Percentiles rank a stretch among this genome's conserved stretches.
phyloP scores from a whole-genome alignment of 148 eudicot species.

The Persicaria tinctoria region DNA sequence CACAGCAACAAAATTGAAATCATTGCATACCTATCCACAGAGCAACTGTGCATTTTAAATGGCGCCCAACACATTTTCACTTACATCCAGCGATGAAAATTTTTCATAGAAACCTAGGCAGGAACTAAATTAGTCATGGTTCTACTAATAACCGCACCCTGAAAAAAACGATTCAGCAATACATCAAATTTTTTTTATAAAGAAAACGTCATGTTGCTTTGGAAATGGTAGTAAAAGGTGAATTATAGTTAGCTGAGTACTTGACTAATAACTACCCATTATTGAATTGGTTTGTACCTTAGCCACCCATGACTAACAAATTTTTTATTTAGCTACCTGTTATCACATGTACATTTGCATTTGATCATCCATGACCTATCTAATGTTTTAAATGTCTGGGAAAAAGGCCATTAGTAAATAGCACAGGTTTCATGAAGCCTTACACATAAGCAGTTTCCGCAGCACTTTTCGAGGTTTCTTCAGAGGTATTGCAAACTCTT shows the following conservation, averaged over 20 bases:
- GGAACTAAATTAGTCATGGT: background rate
- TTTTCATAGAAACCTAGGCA: background rate
- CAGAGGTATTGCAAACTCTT: background rate
- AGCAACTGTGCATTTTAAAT: background rate
- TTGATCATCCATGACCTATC: background rate
- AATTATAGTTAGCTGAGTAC: too few species aligned
- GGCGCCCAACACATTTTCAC: too few species aligned
- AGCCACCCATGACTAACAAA: background rate
- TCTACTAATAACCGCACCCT: background rate
- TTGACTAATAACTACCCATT: background rate
- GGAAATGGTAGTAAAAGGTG: background rate
- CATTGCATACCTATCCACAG: background rate
- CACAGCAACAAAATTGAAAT: background rate
- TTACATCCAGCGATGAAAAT: too few species aligned
- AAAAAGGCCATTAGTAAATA: background rate
- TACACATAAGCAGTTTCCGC: slow-evolving; percentile 33
- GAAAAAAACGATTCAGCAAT: background rate
- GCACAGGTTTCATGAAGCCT: slow-evolving; percentile 5
- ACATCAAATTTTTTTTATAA: background rate
- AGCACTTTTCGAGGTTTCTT: background rate
- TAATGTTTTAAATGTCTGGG: background rate
- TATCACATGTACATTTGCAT: background rate
- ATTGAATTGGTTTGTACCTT: background rate
- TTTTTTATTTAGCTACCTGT: background rate
- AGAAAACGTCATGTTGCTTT: background rate